Evolutionary conservation across 2,329 filamentous ascomycete genomes (phyloP), one percentile per base, ranked within the genome.

Genomic region (Leptographium procerum): DNA sequence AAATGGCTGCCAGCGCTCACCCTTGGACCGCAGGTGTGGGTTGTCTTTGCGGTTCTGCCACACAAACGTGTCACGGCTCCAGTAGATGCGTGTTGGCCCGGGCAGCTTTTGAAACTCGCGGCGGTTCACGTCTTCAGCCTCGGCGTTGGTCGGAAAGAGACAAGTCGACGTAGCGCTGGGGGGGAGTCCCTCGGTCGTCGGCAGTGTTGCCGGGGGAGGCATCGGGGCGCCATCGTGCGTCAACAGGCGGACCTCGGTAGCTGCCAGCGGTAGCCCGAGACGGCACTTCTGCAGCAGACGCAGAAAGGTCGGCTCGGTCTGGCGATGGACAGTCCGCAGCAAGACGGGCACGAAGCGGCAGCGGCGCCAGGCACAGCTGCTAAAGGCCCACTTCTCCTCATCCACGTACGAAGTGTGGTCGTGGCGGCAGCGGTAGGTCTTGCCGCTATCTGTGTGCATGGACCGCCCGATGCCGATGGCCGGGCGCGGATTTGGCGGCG

Each of bases 341-440:
- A 81, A 72, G 1, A 84, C 69, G 59, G 81, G 73, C 2, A 66
- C 66, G 63, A 86, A 85, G 1, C 76, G 63, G 61, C 80, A 80
- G 51, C 78, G 69, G 14, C 69, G 60, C 84, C 83, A 87, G 0
- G 75, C 76, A 2, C 67, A 59, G 62, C 79, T 83, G 22, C 73
- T 70, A 62, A 86, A 86, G 0, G 82, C 83, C 79, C 81, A 86
- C 63, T 82, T 83, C 11, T 85, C 76, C 16, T 66, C 68, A 28
- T 81, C 75, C 5, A 64, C 59, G 57, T 72, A 81, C 0, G 59
- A 50, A 9, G 71, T 69, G 55, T 76, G 72, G 7, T 43, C 43
- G 7, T 60, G 48, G 1, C 61, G 54, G 60, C 72, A 75, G 16
- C 64, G 65, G 53, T 74, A 67, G 22, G 61, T 63, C 26, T 64